Evolutionary conservation across 148 eudicot species (phyloP).

Genomic region (Vaccinium corymbosum): DNA sequence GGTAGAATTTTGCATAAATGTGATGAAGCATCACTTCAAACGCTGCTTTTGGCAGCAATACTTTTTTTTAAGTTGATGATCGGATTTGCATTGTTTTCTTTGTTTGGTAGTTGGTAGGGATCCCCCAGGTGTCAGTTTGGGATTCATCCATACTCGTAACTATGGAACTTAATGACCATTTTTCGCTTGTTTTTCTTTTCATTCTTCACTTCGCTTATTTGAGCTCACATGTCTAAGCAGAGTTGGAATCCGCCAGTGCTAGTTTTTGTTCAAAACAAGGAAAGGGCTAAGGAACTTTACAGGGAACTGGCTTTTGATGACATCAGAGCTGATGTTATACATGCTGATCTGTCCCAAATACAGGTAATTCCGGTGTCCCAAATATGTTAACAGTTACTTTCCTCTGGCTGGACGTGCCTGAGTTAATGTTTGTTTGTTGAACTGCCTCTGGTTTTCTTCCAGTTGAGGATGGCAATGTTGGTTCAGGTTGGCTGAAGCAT

Average conservation of each 20-base stretch:
- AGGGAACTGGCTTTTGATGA: constrained; percentile 61
- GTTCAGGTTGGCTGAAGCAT: constrained; percentile 1
- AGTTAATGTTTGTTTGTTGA: neutral
- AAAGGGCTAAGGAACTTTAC: constrained; percentile 82
- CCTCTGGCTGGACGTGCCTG: too few species aligned
- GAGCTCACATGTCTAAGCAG: constrained; percentile 30
- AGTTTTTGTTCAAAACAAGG: constrained; percentile 85
- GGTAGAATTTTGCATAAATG: neutral
- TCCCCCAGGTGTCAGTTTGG: neutral
- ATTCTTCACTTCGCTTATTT: neutral
- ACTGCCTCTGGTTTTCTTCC: neutral
- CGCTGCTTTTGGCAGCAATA: neutral
- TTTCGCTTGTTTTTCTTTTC: neutral
- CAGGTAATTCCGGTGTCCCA: constrained; percentile 53
- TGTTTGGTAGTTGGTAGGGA: neutral
- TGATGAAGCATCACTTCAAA: too few species aligned
- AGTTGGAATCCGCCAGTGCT: constrained; percentile 88
- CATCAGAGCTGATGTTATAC: constrained; percentile 76
- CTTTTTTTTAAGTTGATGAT: neutral
- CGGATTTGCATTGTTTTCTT: neutral
- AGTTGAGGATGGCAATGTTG: neutral
- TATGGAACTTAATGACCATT: neutral
- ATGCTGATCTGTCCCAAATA: constrained; percentile 68
- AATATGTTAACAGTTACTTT: too few species aligned
- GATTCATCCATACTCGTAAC: neutral